Evolutionary conservation across 257 asterid genomes (phyloP).

Genomic region (Voacanga thouarsii): DNA sequence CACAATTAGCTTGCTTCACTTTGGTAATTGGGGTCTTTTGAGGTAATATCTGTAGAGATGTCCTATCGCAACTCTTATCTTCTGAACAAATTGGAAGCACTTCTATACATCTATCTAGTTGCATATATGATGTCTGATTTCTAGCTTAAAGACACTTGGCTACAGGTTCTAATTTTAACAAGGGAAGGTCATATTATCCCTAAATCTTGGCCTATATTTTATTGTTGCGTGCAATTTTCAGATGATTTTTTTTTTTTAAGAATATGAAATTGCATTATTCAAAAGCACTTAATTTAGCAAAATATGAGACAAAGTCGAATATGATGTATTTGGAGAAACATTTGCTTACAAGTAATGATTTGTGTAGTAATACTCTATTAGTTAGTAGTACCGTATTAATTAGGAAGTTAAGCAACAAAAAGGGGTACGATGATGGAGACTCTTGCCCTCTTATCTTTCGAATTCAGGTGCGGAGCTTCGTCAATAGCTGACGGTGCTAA

Average conservation of each 20-base stretch:
- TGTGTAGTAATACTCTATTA: not conserved
- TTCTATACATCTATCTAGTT: not conserved
- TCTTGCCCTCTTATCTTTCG: no score
- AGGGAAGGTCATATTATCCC: no score
- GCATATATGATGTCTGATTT: not conserved
- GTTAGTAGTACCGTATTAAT: not conserved
- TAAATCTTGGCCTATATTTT: no score
- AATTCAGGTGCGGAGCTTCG: not conserved
- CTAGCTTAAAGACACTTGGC: not conserved
- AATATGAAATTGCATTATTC: no score
- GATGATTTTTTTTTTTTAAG: no score
- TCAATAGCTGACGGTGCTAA: not conserved
- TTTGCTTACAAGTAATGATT: conserved; percentile 11
- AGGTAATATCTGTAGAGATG: not conserved
- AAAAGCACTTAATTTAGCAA: not conserved
- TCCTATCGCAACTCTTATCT: not conserved
- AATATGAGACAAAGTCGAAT: not conserved
- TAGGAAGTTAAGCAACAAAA: not conserved
- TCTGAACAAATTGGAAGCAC: not conserved
- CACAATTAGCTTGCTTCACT: not conserved
- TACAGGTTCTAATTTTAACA: not conserved
- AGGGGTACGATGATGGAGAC: no score
- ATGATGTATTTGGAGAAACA: not conserved
- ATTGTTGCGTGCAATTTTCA: no score
- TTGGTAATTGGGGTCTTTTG: not conserved